Base-by-base conservation (phyloP, 768 basidiomycete species). In the Russula dissimulans region DNA sequence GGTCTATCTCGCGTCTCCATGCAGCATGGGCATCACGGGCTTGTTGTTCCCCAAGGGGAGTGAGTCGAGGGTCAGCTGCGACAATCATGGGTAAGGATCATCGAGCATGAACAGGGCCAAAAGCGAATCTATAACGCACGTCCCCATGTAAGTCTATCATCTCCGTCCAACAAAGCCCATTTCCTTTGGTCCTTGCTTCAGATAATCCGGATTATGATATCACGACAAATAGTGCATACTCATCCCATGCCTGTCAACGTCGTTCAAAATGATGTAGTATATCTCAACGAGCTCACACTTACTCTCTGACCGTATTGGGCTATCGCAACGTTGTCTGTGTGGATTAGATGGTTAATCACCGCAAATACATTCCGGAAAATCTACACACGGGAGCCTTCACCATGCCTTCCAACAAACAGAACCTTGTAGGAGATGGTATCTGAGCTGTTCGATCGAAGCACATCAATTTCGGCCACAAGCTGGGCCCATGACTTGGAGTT, bases 61-160 rank as follows among this genome's bases (percentile, higher is more conserved):
- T 66, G 14, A 66, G 63, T 12, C 11, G 47, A 32, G 65, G 65
- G 36, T 66, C 65, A n/a, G 65, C 65, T 66, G 18, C 9, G 34
- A 38, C n/a, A 55, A 39, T n/a, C n/a, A n/a, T 45, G 11, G 34
- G 12, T 7, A 18, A 4, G 18, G 34, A 11, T 18, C 7, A 31
- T 53, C 12, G 48, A 47, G 18, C 22, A 49, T 4, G 17, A 43
- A 26, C 22, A 26, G 22, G 22, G 22, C 22, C 22, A 26, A 26
- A 26, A 2, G 22, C 22, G 22, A 26, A 26, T 26, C 22, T 26
- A 26, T 26, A 26, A 26, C 22, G 22, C 22, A 26, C 22, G 22
- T 26, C 22, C 22, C 22, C 22, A 26, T 26, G 2, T 26, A 26
- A 26, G 22, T 26, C 22, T 26, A 32, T 49, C 55, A 10, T 64